phyloP scores from a whole-genome alignment of 2,329 filamentous ascomycete genomes.

The Aureobasidium subglaciale region DNA sequence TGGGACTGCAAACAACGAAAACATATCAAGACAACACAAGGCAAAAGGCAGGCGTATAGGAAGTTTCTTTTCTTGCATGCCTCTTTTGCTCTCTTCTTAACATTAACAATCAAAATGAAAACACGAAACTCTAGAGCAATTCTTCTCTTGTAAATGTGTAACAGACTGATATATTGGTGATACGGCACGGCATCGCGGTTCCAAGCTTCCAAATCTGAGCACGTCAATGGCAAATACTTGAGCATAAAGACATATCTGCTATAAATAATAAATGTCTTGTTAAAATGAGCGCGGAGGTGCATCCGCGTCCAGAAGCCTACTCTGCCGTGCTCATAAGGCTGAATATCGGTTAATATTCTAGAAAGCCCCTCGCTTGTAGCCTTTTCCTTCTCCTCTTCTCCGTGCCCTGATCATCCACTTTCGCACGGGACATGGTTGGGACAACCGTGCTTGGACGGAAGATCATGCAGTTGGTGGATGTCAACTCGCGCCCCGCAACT shows the following conservation, averaged over 20 bases:
- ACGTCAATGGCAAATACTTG: too few relatives aligned
- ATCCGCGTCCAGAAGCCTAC: too few relatives aligned
- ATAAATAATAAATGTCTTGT: too few relatives aligned
- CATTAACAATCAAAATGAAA: background rate
- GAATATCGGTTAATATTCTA: slow-evolving; percentile 2
- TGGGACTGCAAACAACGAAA: background rate
- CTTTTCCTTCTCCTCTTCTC: background rate
- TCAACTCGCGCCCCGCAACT: slow-evolving; percentile 3
- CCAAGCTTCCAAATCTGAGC: too few relatives aligned
- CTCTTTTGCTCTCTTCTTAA: background rate
- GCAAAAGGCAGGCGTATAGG: background rate
- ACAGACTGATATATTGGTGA: too few relatives aligned
- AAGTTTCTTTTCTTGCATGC: background rate
- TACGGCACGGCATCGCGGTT: too few relatives aligned
- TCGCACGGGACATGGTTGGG: background rate
- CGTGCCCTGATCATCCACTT: background rate
- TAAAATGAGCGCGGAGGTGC: too few relatives aligned
- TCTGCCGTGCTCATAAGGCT: background rate
- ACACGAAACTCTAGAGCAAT: too few relatives aligned
- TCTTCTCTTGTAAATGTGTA: too few relatives aligned
- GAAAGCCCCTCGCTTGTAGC: slow-evolving; percentile 3
- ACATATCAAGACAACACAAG: background rate
- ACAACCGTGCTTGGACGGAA: slow-evolving; percentile 6
- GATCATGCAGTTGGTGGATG: slow-evolving; percentile 11
- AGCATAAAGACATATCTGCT: too few relatives aligned